A percentile compares a stretch with the other conserved stretches of the same genome.
Conservation (phyloP, 495 filamentous ascomycete genomes). For the Daldinia grandis region DNA sequence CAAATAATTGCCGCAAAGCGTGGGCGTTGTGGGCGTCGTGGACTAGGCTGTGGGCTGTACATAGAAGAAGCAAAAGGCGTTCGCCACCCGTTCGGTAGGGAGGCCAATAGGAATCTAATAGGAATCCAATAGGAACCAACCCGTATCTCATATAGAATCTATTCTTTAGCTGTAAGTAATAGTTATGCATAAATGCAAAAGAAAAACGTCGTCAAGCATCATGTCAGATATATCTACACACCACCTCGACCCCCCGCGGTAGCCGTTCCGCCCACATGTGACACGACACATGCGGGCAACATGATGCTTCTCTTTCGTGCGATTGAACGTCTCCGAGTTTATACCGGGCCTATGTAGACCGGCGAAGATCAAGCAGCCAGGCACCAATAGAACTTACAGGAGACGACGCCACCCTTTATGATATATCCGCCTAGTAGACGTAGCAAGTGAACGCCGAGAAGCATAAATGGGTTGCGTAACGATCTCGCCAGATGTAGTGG, state of each 20-base stretch:
- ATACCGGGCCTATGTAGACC: not conserved
- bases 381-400: not conserved
- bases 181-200: constrained; percentile 4
- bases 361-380: not conserved
- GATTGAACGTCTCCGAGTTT: not conserved
- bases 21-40: constrained; percentile 3
- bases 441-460: not conserved
- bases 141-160: constrained; percentile 2
- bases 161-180: not conserved
- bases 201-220: not conserved
- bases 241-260: not conserved
- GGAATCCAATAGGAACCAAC: constrained; percentile 27
- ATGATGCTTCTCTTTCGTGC: not conserved
- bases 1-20: constrained; percentile 34
- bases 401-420: not conserved
- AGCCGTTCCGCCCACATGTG: not conserved
- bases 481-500: not conserved
- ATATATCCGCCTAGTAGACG: not conserved
- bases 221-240: constrained; percentile 1
- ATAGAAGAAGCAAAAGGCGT: not conserved
- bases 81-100: not conserved
- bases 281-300: not conserved
- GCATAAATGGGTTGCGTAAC: not conserved
- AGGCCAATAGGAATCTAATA: constrained; percentile 29
- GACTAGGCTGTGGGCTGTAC: not conserved